Base-by-base conservation (phyloP, 2,329 filamentous ascomycete genomes). In the Lasiodiplodia sp. region DNA sequence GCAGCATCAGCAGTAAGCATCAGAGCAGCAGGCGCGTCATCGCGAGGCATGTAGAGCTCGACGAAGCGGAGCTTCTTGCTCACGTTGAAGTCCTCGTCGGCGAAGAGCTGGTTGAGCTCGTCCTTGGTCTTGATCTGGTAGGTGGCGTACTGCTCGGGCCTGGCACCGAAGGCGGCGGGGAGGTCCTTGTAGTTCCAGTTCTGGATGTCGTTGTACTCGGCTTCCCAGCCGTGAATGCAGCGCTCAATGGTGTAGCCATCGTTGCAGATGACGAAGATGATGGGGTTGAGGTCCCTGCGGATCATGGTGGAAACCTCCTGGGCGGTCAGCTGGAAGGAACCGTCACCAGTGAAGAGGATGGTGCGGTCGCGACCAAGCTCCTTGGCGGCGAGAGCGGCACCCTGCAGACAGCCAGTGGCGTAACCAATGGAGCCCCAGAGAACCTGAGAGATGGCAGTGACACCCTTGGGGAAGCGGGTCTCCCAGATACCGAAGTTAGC, bases 211-310 rank as follows among this genome's bases (percentile, higher is more conserved):
- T 97, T 97, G 83, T 97, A 97, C 31, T 77, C 78, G 38, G 88
- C 92, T 10, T 94, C 84, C 88, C 91, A 91, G 66, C 93, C 93
- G 79, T 97, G 93, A 75, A 97, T 96, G 78, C 88, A 92, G 37
- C 94, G 89, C 81, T 97, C 94, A 77, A 96, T 96, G 11, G 93
- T 96, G 81, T 92, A 97, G 12, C 94, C 94, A 51, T 94, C 88
- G 78, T 96, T 96, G 85, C 92, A 93, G 72, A 97, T 91, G 71
- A 96, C 85, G 78, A 97, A 95, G 71, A 97, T 90, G 75, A 94
- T 95, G 23, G 92, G 88, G 70, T 90, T 90, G 68, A 97, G 83
- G 28, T 87, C 85, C 70, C 92, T 90, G 37, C 90, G 87, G 71
- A 97, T 87, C 86, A 97, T 95, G 12, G 93, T 96, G 79, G 89